Conservation (phyloP, 805 yeast genomes). For the Metschnikowia vanudenii region DNA sequence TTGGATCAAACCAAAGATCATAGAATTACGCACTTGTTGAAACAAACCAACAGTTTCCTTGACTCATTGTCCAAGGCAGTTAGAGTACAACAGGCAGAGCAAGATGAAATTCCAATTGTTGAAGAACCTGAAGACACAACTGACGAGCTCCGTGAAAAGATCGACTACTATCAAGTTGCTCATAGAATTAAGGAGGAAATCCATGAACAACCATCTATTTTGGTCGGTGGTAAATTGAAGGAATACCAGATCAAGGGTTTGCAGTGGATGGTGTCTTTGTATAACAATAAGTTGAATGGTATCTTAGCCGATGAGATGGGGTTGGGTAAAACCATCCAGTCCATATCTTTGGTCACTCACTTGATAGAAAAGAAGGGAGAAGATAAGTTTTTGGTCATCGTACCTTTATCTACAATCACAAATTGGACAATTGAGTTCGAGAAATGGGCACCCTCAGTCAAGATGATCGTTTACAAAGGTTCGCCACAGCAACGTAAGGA, state of each 20-base stretch:
- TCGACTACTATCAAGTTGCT: conserved; percentile 81
- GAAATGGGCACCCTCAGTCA: conserved; percentile 83
- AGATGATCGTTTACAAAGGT: conserved; percentile 74
- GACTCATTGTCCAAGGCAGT: conserved; percentile 79
- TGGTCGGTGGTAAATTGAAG: conserved; percentile 76
- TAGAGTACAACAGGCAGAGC: conserved; percentile 66
- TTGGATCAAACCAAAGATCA: conserved; percentile 86
- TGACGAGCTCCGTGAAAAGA: conserved; percentile 61
- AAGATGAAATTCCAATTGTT: conserved; percentile 23
- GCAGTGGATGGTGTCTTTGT: conserved; percentile 66
- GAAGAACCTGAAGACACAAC: conserved; percentile 38
- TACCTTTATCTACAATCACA: conserved; percentile 79
- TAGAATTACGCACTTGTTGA: conserved; percentile 78
- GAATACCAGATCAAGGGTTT: conserved; percentile 70
- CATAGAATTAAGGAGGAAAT: conserved; percentile 70
- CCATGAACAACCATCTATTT: conserved; percentile 60
- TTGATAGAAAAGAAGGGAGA: conserved; percentile 64
- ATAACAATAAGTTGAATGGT: conserved; percentile 61
- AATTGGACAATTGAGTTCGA: conserved; percentile 86
- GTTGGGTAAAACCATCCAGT: conserved; percentile 67
- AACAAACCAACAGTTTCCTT: conserved; percentile 75
- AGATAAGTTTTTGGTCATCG: conserved; percentile 76
- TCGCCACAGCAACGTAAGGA: conserved; percentile 68
- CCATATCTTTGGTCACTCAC: conserved; percentile 74
- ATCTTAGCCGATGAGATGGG: conserved; percentile 70